Evolutionary conservation across 2,329 filamentous ascomycete genomes (phyloP).

Genomic region (Aspergillus eucalypticola): DNA sequence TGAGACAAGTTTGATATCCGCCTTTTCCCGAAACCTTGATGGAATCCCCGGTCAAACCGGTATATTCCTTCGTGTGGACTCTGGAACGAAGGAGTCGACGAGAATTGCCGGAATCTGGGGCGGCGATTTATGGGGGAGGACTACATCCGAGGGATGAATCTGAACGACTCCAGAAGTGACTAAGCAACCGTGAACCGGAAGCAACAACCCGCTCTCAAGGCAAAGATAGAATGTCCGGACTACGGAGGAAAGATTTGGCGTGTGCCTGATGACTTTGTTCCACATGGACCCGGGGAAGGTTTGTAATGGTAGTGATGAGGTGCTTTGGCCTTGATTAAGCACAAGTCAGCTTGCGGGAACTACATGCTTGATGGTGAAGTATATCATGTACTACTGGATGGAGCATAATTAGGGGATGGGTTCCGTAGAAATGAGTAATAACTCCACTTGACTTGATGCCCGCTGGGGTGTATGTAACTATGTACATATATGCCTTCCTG

Average conservation of each 20-base stretch:
- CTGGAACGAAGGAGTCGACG: conserved; percentile 16
- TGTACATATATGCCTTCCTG: too few relatives aligned
- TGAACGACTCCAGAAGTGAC: background rate
- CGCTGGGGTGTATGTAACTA: too few relatives aligned
- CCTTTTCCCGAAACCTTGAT: conserved; percentile 35
- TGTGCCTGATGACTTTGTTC: background rate
- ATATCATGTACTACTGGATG: too few relatives aligned
- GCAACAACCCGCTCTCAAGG: background rate
- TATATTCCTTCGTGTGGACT: conserved; percentile 9
- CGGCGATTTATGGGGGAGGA: background rate
- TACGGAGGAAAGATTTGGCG: background rate
- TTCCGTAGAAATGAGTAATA: too few relatives aligned
- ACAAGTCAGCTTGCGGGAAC: background rate
- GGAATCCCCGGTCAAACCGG: conserved; percentile 17
- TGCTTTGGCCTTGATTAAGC: background rate
- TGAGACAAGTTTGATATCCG: conserved; percentile 25
- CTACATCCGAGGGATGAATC: background rate
- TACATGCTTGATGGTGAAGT: background rate
- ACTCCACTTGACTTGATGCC: too few relatives aligned
- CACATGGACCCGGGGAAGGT: background rate
- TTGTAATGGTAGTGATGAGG: background rate
- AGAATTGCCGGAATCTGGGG: conserved; percentile 26
- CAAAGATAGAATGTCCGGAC: background rate
- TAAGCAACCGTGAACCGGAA: background rate
- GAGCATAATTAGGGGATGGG: too few relatives aligned